Conservation (phyloP, 352 stramenopile species). For the Peronospora tabacina region DNA sequence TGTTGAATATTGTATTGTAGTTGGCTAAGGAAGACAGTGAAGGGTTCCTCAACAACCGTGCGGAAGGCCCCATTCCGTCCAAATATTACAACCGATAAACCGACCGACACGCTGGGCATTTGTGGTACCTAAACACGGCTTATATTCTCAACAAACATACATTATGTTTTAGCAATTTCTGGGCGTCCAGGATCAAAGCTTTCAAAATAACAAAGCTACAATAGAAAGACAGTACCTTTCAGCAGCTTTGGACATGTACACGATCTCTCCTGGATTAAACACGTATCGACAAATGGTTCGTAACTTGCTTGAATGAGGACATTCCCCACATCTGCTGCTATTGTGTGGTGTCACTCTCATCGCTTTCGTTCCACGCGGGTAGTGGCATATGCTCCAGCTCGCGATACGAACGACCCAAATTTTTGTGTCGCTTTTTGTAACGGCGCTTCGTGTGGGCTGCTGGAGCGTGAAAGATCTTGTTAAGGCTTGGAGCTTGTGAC, state of each 20-base stretch:
- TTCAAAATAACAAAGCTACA: conserved; percentile 14
- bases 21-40: conserved; percentile 77
- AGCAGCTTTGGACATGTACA: conserved; percentile 6
- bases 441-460: conserved; percentile 32
- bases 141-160: conserved; percentile 17
- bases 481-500: conserved; percentile 45
- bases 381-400: conserved; percentile 59
- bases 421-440: conserved; percentile 49
- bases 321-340: conserved; percentile 4
- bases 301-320: conserved; percentile 1
- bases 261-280: background rate
- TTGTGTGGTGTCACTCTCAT: conserved; percentile 27
- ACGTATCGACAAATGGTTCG: conserved; percentile 8
- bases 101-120: background rate
- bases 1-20: conserved; percentile 18
- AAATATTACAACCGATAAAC: conserved; percentile 57
- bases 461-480: conserved; percentile 50
- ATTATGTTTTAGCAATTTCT: conserved; percentile 29
- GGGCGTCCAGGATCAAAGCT: conserved; percentile 1
- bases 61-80: conserved; percentile 63
- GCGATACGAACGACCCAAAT: conserved; percentile 44
- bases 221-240: background rate
- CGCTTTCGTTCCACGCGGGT: conserved; percentile 36
- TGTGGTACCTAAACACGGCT: background rate
- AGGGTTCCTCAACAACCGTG: conserved; percentile 69